Conservation (phyloP, 352 stramenopile species). For the Plasmopara muralis region DNA sequence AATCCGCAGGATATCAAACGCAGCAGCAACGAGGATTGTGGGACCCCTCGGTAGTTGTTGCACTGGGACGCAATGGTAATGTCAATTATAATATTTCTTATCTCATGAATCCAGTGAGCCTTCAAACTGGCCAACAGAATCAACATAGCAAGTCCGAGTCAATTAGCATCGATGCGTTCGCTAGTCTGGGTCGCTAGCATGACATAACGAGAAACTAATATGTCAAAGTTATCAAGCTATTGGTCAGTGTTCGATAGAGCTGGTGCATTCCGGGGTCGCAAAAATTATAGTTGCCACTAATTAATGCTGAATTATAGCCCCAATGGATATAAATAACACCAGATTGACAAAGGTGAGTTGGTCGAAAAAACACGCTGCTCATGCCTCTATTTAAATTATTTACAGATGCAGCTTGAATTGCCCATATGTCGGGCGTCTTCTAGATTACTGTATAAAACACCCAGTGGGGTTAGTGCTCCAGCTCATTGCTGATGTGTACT, state of each 20-base stretch:
- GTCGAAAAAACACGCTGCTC: slow-evolving; percentile 20
- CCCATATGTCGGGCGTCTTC: slow-evolving; percentile 10
- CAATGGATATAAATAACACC: background rate
- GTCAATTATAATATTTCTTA: slow-evolving; percentile 83
- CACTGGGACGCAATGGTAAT: slow-evolving; percentile 15
- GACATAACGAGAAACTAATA: background rate
- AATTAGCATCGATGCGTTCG: slow-evolving; percentile 80
- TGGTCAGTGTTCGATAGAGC: no score
- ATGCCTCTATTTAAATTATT: slow-evolving; percentile 43
- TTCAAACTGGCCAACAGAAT: slow-evolving; percentile 30
- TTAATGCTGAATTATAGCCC: no score
- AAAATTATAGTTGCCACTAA: no score
- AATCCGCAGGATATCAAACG: slow-evolving; percentile 6
- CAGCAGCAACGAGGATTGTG: slow-evolving; percentile 23
- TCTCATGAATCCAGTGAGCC: slow-evolving; percentile 70
- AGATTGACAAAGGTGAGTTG: no score
- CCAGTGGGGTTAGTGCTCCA: slow-evolving; percentile 33
- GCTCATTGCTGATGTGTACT: slow-evolving; percentile 41
- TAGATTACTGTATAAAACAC: slow-evolving; percentile 51
- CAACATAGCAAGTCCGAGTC: slow-evolving; percentile 44
- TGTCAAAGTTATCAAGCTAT: no score
- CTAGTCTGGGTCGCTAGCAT: slow-evolving; percentile 36
- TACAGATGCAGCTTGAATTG: slow-evolving; percentile 22
- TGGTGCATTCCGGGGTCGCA: no score
- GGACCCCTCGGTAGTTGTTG: slow-evolving; percentile 15